Percentiles rank a stretch among this genome's conserved stretches.
Conservation (phyloP, 257 asterid genomes). For the Marsdenia floribunda region DNA sequence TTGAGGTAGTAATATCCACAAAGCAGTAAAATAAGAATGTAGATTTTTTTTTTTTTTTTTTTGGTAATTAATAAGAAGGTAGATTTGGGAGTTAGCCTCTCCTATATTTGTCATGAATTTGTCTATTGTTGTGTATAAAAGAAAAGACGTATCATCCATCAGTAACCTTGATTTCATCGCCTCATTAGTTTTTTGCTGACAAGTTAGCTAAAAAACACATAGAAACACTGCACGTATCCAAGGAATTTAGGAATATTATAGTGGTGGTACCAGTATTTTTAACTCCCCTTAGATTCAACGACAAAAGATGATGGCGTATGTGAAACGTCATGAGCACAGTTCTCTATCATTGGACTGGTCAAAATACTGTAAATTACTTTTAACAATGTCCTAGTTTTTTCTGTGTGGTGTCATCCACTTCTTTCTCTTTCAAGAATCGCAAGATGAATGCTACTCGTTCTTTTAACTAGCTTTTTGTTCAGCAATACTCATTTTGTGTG, state of each 20-base stretch:
- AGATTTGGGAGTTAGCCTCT: not conserved
- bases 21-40: not conserved
- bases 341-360: constrained; percentile 17
- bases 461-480: not conserved
- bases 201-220: not conserved
- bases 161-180: not conserved
- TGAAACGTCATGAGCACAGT: constrained; percentile 32
- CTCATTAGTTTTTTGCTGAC: not conserved
- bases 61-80: too few relatives aligned
- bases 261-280: too few relatives aligned
- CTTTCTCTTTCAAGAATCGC: too few relatives aligned
- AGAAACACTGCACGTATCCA: not conserved
- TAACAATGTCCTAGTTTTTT: not conserved
- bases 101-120: not conserved
- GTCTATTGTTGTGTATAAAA: not conserved
- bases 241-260: not conserved
- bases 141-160: not conserved
- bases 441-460: not conserved
- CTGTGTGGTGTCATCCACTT: not conserved
- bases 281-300: not conserved
- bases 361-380: constrained; percentile 11
- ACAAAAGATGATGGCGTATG: constrained; percentile 24
- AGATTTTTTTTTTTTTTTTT: too few relatives aligned
- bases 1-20: not conserved
- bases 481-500: too few relatives aligned